Conservation (phyloP, 2,329 filamentous ascomycete species). For the Ophiostoma ips region DNA sequence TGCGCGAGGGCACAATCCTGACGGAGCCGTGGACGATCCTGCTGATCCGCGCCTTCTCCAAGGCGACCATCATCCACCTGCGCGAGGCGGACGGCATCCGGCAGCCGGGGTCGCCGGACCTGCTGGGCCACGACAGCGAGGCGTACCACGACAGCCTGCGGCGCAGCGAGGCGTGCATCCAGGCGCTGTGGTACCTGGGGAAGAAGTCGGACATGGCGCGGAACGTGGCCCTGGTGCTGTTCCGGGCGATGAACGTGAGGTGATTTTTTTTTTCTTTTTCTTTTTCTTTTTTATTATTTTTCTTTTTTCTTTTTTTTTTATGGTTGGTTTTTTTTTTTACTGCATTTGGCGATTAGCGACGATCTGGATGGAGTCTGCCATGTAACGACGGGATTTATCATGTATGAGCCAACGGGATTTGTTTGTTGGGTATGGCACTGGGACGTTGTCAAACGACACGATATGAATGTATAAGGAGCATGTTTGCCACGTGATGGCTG, state of each 20-base stretch:
- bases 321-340: not conserved
- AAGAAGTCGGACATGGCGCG: conserved; percentile 36
- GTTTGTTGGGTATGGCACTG: too few species aligned
- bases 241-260: conserved; percentile 45
- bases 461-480: too few species aligned
- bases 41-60: conserved; percentile 37
- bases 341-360: not conserved
- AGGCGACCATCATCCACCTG: conserved; percentile 27
- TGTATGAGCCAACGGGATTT: too few species aligned
- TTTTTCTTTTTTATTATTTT: not conserved
- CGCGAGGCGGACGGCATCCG: conserved; percentile 20
- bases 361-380: too few species aligned
- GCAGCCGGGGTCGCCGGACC: conserved; percentile 16
- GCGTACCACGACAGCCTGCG: conserved; percentile 18
- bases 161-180: conserved; percentile 34
- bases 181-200: conserved; percentile 39
- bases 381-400: too few species aligned
- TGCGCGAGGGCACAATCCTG: conserved; percentile 40
- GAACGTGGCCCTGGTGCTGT: conserved; percentile 40
- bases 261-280: not conserved
- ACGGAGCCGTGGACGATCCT: conserved; percentile 47
- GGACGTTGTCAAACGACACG: too few species aligned
- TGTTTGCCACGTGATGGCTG: too few species aligned
- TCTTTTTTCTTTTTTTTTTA: not conserved
- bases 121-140: conserved; percentile 14